Percentiles rank a stretch among this genome's conserved stretches.
Evolutionary conservation across 139 green algal genomes (phyloP).

Genomic region (Chlamydomonas sp.): DNA sequence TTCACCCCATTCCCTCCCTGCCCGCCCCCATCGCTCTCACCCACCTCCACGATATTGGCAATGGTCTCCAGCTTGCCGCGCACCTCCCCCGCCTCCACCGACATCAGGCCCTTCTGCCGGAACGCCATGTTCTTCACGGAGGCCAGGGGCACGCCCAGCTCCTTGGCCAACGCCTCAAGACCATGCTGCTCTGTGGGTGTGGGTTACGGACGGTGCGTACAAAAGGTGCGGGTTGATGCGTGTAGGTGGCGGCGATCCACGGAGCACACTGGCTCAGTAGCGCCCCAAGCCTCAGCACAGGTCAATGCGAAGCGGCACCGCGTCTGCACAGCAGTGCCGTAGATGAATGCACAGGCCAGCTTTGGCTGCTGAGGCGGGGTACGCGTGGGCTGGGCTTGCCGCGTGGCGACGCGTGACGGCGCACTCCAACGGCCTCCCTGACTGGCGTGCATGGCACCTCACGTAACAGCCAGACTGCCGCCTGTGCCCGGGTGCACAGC

Average conservation of each 20-base stretch:
- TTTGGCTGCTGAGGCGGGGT: too few relatives aligned
- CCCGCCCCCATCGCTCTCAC: not conserved
- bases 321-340: too few relatives aligned
- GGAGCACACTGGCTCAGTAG: too few relatives aligned
- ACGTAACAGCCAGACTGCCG: too few relatives aligned
- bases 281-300: too few relatives aligned
- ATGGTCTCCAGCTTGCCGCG: constrained; percentile 37
- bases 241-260: not conserved
- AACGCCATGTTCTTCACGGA: constrained; percentile 62
- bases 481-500: too few relatives aligned
- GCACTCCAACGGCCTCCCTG: too few relatives aligned
- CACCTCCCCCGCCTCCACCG: constrained; percentile 44
- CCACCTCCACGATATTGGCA: constrained; percentile 54
- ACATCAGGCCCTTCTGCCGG: constrained; percentile 52
- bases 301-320: too few relatives aligned
- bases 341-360: too few relatives aligned
- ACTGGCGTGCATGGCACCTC: too few relatives aligned
- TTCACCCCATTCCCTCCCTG: not conserved
- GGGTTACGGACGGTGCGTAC: not conserved
- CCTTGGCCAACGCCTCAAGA: constrained; percentile 31
- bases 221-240: not conserved
- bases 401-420: too few relatives aligned
- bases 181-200: constrained; percentile 31
- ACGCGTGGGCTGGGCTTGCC: too few relatives aligned
- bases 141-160: constrained; percentile 48